Evolutionary conservation across 352 stramenopile species (phyloP).

Genomic region (Pythium phragmitis): DNA sequence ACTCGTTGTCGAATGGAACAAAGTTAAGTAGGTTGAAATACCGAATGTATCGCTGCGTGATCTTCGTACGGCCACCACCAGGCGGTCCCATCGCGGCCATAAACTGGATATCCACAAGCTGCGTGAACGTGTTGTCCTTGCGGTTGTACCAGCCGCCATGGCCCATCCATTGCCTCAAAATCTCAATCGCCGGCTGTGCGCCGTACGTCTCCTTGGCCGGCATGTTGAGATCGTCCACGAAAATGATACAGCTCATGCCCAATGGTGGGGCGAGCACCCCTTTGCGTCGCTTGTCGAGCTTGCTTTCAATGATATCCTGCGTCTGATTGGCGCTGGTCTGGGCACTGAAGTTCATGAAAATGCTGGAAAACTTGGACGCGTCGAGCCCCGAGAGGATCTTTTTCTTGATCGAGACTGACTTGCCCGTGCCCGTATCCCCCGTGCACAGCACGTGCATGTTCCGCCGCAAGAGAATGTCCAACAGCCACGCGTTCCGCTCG

Average conservation of each 20-base stretch:
- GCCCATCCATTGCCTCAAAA: constrained; percentile 93
- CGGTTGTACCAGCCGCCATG: constrained; percentile 94
- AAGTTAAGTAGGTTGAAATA: constrained; percentile 95
- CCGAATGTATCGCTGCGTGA: constrained; percentile 91
- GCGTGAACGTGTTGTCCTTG: constrained; percentile 91
- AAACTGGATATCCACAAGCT: constrained; percentile 94
- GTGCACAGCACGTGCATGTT: constrained; percentile 91
- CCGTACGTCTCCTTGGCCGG: constrained; percentile 93
- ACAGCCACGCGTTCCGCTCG: constrained; percentile 89
- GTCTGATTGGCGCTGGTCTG: constrained; percentile 94
- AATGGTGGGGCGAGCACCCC: constrained; percentile 89
- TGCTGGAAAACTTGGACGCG: constrained; percentile 73
- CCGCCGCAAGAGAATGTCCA: constrained; percentile 87
- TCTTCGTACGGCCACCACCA: constrained; percentile 88
- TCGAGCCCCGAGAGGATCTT: constrained; percentile 86
- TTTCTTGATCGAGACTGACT: constrained; percentile 93
- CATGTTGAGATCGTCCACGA: constrained; percentile 96
- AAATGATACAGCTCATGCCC: constrained; percentile 90
- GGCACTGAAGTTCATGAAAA: constrained; percentile 93
- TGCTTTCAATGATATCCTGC: constrained; percentile 93
- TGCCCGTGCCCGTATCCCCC: constrained; percentile 93
- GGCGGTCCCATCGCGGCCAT: constrained; percentile 92
- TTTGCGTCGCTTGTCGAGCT: constrained; percentile 94
- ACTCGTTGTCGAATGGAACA: constrained; percentile 89
- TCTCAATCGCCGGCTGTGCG: constrained; percentile 91